Base-by-base conservation (phyloP, 2,329 filamentous ascomycete species). In the Ophiocordyceps camponoti-floridani region DNA sequence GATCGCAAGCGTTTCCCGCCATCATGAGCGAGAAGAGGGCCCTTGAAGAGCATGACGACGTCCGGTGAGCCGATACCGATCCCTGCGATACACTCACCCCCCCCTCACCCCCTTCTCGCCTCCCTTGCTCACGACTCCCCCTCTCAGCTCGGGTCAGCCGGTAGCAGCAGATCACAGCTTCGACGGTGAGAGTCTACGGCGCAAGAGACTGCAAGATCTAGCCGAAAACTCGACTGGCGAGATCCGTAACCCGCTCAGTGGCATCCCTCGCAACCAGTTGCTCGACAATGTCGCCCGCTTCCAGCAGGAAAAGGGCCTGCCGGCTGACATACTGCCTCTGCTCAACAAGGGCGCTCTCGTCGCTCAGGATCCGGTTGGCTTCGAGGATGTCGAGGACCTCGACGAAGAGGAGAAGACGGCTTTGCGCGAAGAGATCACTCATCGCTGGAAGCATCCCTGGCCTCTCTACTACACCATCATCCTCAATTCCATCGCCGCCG, bases 401-500 rank as follows among this genome's bases (percentile, higher is more conserved):
- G 44, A 49, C 2, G 56, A 56, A 0, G 51, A 54, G 1, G 62
- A 64, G 37, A 65, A 74, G 41, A 53, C 58, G 2, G 45, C 41
- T 68, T 70, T 50, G 19, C 44, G 49, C 9, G 56, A 64, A 56
- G 51, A 76, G 66, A 50, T 73, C 63, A 48, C 77, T 66, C 72
- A 79, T 58, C 75, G 73, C 47, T 79, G 74, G 68, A 64, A 65
- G 48, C 69, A 70, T 2, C 67, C 73, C 4, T 65, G 58, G 57
- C 52, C 60, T 40, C 56, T 73, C 1, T 73, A 70, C 52, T 70
- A 65, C 47, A 68, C 67, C 40, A 65, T 68, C 52, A 58, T 64
- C 19, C 64, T 73, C 51, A 71, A 68, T 52, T 69, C 70, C 2
- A 60, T 74, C 26, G 70, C 68, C 2, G 71, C 72, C 3, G 70